Conservation (phyloP, 2,329 filamentous ascomycete species). For the Aspergillus puulaauensis region DNA sequence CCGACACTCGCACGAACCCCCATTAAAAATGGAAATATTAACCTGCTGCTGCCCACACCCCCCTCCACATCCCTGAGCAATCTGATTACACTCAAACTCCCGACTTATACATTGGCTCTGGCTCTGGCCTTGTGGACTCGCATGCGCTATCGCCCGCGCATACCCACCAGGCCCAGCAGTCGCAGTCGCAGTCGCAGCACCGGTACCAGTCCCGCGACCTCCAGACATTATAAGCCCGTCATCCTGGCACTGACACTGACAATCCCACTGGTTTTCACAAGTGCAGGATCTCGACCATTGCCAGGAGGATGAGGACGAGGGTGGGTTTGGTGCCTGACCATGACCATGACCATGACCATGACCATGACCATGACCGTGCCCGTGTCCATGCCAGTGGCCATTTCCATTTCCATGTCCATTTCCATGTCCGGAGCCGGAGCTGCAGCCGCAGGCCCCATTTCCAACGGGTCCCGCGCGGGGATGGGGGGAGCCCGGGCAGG, state of each 20-base stretch:
- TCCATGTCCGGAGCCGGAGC: too few relatives aligned
- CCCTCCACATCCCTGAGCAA: neutral
- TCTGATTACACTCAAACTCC: neutral
- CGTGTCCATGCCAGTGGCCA: neutral
- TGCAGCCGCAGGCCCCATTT: too few relatives aligned
- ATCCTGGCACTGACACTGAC: neutral
- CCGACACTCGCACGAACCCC: neutral
- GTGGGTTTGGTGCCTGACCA: neutral
- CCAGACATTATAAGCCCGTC: neutral
- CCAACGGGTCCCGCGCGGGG: too few relatives aligned
- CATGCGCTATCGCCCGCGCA: conserved; percentile 3
- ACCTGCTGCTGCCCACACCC: neutral
- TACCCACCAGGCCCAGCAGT: neutral
- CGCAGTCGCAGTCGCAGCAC: neutral
- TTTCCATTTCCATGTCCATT: neutral
- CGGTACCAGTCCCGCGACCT: neutral
- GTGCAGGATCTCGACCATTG: neutral
- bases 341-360: neutral
- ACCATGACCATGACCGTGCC: too few relatives aligned
- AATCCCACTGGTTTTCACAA: neutral
- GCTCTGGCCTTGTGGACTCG: neutral
- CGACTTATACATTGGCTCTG: neutral
- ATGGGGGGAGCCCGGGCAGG: neutral
- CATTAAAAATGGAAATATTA: conserved; percentile 4
- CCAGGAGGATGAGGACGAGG: neutral